These are phyloP conservation scores for Cyclocybe cylindracea DNA, from an alignment of 768 basidiomycete genomes.

Conservation along the genomic window DNA sequence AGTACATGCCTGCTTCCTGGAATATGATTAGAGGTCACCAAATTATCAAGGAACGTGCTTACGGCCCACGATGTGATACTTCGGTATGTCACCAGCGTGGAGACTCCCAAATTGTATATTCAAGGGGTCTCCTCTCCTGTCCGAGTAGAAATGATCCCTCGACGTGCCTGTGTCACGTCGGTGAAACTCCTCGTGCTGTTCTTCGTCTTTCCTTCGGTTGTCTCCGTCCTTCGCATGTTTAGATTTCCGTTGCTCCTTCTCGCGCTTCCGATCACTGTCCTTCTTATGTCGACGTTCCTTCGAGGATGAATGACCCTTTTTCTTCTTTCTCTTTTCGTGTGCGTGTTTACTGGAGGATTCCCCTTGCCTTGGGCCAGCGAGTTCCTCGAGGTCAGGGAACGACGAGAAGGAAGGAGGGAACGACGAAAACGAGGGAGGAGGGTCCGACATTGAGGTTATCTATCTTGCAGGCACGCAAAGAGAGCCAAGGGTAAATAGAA, in stretches of 20 bases:
- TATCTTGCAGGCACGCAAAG: not conserved
- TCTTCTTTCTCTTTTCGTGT: slow-evolving; percentile 22
- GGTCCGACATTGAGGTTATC: slow-evolving; percentile 30
- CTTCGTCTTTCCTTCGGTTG: not conserved
- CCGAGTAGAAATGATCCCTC: slow-evolving; percentile 55
- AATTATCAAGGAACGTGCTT: slow-evolving; percentile 26
- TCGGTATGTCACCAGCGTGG: slow-evolving; percentile 64
- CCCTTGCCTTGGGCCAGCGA: slow-evolving; percentile 27
- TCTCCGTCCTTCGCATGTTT: slow-evolving; percentile 25
- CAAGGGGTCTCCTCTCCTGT: slow-evolving; percentile 64
- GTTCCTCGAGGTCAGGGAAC: slow-evolving; percentile 51
- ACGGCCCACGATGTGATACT: slow-evolving; percentile 62
- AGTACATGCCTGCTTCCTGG: slow-evolving; percentile 64
- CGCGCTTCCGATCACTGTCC: slow-evolving; percentile 25
- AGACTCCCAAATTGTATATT: slow-evolving; percentile 71
- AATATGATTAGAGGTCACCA: slow-evolving; percentile 49
- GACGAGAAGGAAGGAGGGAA: slow-evolving; percentile 69
- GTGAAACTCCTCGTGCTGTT: slow-evolving; percentile 27
- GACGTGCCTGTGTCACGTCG: slow-evolving; percentile 16
- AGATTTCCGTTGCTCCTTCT: slow-evolving; percentile 21
- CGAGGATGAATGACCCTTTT: slow-evolving; percentile 8
- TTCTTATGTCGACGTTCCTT: slow-evolving; percentile 20
- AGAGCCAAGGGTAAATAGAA: not conserved
- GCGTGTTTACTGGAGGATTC: slow-evolving; percentile 8
- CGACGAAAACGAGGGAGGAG: slow-evolving; percentile 60